Conservation (phyloP, 1,284 basidiomycete species). For the Leucoagaricus sp. region DNA sequence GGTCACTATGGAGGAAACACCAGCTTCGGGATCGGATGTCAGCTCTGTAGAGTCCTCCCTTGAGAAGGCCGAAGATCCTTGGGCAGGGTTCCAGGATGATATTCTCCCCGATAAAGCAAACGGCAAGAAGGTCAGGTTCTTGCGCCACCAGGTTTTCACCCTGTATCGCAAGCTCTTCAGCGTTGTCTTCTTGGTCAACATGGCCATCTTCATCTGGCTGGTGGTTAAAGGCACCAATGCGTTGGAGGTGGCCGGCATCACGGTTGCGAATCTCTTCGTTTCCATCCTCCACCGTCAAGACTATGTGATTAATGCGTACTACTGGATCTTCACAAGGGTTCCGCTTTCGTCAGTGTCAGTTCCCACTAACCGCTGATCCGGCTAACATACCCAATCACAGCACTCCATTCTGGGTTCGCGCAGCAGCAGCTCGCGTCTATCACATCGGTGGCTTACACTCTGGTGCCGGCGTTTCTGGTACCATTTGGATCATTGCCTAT, state of each 20-base stretch:
- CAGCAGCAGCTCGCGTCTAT: constrained; percentile 33
- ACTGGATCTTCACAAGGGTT: constrained; percentile 30
- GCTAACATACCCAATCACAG: background rate
- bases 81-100: constrained; percentile 17
- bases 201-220: constrained; percentile 30
- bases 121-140: background rate
- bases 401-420: constrained; percentile 32
- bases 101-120: constrained; percentile 26
- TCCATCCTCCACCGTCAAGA: constrained; percentile 38
- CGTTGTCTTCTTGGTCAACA: constrained; percentile 32
- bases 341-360: constrained; percentile 26
- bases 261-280: constrained; percentile 37
- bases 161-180: constrained; percentile 30
- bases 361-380: background rate
- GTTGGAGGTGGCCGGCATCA: constrained; percentile 32
- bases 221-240: constrained; percentile 27
- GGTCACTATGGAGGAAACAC: background rate
- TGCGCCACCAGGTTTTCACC: constrained; percentile 26
- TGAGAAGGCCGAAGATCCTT: constrained; percentile 20
- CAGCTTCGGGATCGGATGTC: background rate
- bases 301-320: constrained; percentile 37
- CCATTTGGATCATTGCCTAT: constrained; percentile 35
- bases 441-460: constrained; percentile 38
- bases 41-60: constrained; percentile 17
- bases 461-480: constrained; percentile 32